phyloP scores from a whole-genome alignment of 2,329 filamentous ascomycete genomes.

The Fusarium decemcellulare region DNA sequence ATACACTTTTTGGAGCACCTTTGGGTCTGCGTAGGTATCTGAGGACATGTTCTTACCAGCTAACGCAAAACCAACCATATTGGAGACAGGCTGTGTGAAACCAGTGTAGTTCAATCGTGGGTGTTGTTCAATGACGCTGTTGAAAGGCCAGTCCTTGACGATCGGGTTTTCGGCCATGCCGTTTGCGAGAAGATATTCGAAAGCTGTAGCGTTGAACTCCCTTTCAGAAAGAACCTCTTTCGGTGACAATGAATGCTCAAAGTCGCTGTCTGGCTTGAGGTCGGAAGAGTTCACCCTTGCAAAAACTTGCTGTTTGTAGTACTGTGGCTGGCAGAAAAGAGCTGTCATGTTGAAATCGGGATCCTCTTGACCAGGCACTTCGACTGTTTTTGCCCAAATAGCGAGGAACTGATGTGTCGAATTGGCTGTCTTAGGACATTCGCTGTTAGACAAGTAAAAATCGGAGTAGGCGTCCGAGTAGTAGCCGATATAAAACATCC shows the following conservation, averaged over 20 bases:
- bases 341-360: constrained; percentile 48
- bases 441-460: constrained; percentile 47
- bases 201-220: constrained; percentile 53
- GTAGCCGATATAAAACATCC: constrained; percentile 61
- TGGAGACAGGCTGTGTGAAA: constrained; percentile 41
- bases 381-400: constrained; percentile 28
- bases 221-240: constrained; percentile 28
- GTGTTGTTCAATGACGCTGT: constrained; percentile 44
- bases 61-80: constrained; percentile 53
- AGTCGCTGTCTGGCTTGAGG: constrained; percentile 18
- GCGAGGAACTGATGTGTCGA: constrained; percentile 56
- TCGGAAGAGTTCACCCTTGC: constrained; percentile 52
- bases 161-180: constrained; percentile 38
- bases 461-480: constrained; percentile 50
- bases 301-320: constrained; percentile 61
- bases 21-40: constrained; percentile 16
- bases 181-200: constrained; percentile 51
- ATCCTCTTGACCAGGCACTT: not conserved
- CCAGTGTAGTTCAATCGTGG: constrained; percentile 22
- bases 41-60: constrained; percentile 26
- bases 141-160: constrained; percentile 44
- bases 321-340: constrained; percentile 60
- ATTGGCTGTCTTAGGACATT: constrained; percentile 51
- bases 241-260: constrained; percentile 7
- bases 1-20: constrained; percentile 34